Conservation (phyloP, 192 early-diverging fungal species). For the Pilaira anomala region DNA sequence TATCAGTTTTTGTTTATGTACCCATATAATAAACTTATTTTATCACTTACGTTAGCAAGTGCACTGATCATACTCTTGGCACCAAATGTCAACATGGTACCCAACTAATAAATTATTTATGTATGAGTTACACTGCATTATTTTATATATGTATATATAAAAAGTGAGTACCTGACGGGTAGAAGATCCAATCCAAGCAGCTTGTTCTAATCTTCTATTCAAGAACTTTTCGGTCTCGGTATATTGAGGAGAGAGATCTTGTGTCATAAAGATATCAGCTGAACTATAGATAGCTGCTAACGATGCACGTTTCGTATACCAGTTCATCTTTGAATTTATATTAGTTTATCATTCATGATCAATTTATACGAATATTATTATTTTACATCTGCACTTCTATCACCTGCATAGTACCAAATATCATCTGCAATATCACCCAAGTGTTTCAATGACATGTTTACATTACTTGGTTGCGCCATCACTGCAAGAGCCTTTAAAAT, state of each 20-base stretch:
- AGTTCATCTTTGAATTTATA: constrained; percentile 64
- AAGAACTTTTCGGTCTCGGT: constrained; percentile 76
- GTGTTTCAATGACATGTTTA: constrained; percentile 63
- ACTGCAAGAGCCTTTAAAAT: constrained; percentile 58
- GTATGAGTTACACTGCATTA: background rate
- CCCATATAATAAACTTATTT: background rate
- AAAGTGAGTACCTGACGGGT: constrained; percentile 39
- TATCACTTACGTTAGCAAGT: constrained; percentile 43
- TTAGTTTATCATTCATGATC: background rate
- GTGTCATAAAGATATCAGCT: constrained; percentile 91
- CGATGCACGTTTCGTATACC: constrained; percentile 80
- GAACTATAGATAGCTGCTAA: constrained; percentile 84
- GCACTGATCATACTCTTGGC: constrained; percentile 42
- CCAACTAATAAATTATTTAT: constrained; percentile 14
- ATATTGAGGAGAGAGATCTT: constrained; percentile 75
- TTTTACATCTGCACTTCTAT: constrained; percentile 72
- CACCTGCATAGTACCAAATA: constrained; percentile 87
- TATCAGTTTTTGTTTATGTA: background rate
- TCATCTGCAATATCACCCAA: constrained; percentile 73
- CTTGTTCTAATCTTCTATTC: constrained; percentile 72
- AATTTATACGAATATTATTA: no score
- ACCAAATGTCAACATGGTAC: constrained; percentile 44
- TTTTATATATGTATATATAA: background rate
- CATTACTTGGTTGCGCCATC: constrained; percentile 78
- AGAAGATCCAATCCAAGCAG: constrained; percentile 54